A percentile compares a stretch with the other conserved stretches of the same genome.
Conservation (phyloP, 169 alveolate species). For the Plasmodium billcollinsi region DNA sequence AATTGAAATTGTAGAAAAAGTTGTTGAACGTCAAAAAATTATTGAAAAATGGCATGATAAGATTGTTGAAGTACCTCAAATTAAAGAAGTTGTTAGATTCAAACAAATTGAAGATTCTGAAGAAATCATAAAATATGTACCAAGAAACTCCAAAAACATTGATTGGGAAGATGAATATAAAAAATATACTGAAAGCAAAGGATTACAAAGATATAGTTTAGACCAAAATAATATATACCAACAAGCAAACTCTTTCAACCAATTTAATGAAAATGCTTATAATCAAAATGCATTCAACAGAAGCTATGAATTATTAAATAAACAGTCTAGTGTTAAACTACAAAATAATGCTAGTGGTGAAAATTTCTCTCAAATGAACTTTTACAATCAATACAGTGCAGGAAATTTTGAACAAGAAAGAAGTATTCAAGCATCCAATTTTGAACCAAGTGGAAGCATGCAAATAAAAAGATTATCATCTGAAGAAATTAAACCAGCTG, state of each 20-base stretch:
- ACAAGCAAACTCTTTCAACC: conserved; percentile 48
- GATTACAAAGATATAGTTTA: conserved; percentile 21
- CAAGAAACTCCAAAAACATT: conserved; percentile 84
- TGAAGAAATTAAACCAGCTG: conserved; percentile 73
- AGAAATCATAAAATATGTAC: conserved; percentile 89
- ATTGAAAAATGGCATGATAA: conserved; percentile 90
- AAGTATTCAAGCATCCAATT: conserved; percentile 48
- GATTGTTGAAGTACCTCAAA: conserved; percentile 90
- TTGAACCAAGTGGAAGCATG: conserved; percentile 35
- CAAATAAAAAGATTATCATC: conserved; percentile 74
- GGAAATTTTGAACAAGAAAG: conserved; percentile 34
- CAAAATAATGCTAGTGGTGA: conserved; percentile 48
- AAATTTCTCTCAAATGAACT: conserved; percentile 61
- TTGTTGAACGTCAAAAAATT: conserved; percentile 88
- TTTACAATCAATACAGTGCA: conserved; percentile 26
- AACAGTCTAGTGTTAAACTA: conserved; percentile 22
- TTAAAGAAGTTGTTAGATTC: conserved; percentile 91
- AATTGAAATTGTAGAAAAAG: conserved; percentile 89
- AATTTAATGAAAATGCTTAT: conserved; percentile 52
- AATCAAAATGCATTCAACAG: conserved; percentile 49
- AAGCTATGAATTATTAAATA: conserved; percentile 31
- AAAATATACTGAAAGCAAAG: conserved; percentile 30
- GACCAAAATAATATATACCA: conserved; percentile 17
- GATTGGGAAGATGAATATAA: conserved; percentile 87
- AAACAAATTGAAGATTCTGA: conserved; percentile 90